Percentiles rank a stretch among this genome's conserved stretches.
Conservation (phyloP, 805 yeast species). For the Nakazawaea wyomingensis region DNA sequence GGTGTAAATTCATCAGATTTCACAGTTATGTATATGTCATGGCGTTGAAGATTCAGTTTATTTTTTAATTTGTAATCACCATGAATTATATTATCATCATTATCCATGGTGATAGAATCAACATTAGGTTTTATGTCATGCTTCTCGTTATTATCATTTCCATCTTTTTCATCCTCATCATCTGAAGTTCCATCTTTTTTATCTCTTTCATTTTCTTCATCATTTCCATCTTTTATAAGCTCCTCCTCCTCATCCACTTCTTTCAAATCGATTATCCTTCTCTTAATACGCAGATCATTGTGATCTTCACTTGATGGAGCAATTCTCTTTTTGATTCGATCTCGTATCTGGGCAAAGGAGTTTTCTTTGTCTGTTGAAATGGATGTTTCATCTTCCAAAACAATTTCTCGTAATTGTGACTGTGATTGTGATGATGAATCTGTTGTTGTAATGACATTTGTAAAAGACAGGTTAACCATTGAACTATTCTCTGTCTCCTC, state of each 20-base stretch:
- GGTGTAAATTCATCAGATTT: constrained; percentile 25
- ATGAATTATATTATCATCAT: not conserved
- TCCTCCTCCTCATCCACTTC: constrained; percentile 4
- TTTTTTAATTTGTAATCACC: constrained; percentile 6
- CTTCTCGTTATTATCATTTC: constrained; percentile 11
- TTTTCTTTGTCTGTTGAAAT: not conserved
- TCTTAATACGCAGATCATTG: not conserved
- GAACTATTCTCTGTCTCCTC: not conserved
- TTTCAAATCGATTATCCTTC: not conserved
- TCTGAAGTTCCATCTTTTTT: constrained; percentile 9
- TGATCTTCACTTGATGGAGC: not conserved
- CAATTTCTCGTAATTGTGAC: not conserved
- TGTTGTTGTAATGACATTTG: not conserved
- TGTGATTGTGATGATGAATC: not conserved
- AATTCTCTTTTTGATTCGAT: not conserved
- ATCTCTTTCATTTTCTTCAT: constrained; percentile 6
- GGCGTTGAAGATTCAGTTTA: constrained; percentile 9
- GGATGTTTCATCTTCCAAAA: not conserved
- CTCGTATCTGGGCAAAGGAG: not conserved
- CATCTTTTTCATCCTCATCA: constrained; percentile 6
- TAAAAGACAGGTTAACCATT: too few relatives aligned
- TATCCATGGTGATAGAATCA: constrained; percentile 16
- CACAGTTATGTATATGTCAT: constrained; percentile 34
- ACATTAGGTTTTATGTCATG: constrained; percentile 19
- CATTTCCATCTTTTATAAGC: not conserved